phyloP scores from a whole-genome alignment of 148 eudicot genomes.

The Spergularia marina region DNA sequence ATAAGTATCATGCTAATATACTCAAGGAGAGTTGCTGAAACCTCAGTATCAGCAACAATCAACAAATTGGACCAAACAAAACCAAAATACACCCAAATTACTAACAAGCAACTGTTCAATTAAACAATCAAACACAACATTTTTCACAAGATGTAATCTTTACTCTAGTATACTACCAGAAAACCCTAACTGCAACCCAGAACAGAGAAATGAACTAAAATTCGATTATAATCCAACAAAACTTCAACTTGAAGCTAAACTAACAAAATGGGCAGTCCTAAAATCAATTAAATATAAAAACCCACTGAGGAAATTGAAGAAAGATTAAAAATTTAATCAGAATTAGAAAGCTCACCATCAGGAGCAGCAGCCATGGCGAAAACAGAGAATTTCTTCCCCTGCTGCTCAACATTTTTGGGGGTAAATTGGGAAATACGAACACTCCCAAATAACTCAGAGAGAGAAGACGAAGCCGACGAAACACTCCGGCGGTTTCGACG shows the following conservation, averaged over 20 bases:
- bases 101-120: background rate
- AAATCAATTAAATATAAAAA: background rate
- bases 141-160: background rate
- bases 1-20: too few species aligned
- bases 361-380: constrained; percentile 61
- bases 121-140: background rate
- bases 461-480: constrained; percentile 27
- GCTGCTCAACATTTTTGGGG: constrained; percentile 10
- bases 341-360: background rate
- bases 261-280: constrained; percentile 16
- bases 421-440: constrained; percentile 29
- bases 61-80: background rate
- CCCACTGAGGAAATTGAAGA: background rate
- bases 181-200: background rate
- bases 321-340: too few species aligned
- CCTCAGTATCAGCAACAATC: background rate
- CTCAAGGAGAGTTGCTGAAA: too few species aligned
- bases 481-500: constrained; percentile 18
- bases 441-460: constrained; percentile 45
- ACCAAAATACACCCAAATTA: background rate
- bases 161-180: background rate
- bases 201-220: background rate
- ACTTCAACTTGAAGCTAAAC: background rate
- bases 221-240: background rate
- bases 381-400: constrained; percentile 44